A percentile compares a stretch with the other conserved stretches of the same genome.
These are phyloP conservation scores for Aspergillus latus DNA, from an alignment of 2,329 filamentous ascomycete species.

Conservation along the genomic window DNA sequence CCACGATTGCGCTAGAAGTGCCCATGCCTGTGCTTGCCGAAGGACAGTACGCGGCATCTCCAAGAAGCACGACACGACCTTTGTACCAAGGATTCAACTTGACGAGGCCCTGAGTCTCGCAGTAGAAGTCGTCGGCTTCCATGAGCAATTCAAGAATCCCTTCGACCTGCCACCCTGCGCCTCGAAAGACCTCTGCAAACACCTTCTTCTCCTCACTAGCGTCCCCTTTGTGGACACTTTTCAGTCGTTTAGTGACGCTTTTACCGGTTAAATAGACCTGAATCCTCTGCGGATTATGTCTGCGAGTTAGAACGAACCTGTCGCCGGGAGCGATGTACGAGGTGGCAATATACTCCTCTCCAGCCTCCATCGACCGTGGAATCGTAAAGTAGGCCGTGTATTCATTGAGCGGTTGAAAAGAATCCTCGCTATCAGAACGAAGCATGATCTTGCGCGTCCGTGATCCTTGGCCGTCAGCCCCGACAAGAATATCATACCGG, in stretches of 20 bases:
- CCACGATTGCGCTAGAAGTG: not conserved
- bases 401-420: not conserved
- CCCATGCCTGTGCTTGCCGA: not conserved
- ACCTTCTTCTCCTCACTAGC: not conserved
- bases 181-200: not conserved
- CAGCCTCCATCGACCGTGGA: too few species aligned
- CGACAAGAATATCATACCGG: not conserved
- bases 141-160: not conserved
- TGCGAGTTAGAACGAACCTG: not conserved
- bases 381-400: not conserved
- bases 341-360: not conserved
- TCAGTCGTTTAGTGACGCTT: not conserved
- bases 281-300: not conserved
- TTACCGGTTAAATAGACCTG: not conserved
- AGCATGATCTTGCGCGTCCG: not conserved
- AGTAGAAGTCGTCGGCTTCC: slow-evolving; percentile 1
- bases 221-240: not conserved
- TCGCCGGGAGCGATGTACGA: not conserved
- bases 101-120: not conserved
- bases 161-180: not conserved
- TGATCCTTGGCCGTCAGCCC: not conserved
- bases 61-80: slow-evolving; percentile 5
- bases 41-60: slow-evolving; percentile 1
- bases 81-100: not conserved
- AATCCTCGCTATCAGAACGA: not conserved